Conservation (phyloP, 805 yeast species). For the Lipomyces japonicus region DNA sequence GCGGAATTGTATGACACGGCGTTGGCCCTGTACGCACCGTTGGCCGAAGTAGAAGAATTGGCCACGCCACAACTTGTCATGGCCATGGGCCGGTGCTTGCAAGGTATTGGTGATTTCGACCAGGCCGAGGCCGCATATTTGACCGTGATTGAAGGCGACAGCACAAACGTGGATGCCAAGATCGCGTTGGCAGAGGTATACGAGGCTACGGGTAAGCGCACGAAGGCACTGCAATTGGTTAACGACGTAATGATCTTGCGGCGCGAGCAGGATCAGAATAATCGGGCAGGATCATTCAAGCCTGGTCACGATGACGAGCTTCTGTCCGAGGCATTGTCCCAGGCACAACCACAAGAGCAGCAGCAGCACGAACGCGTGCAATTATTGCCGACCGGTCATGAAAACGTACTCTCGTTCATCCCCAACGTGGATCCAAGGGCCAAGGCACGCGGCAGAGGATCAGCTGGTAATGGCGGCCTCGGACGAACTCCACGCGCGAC, state of each 20-base stretch:
- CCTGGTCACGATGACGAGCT: slow-evolving; percentile 1
- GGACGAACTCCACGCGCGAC: slow-evolving; percentile 4
- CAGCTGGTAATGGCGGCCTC: slow-evolving; percentile 3
- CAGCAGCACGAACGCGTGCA: neutral
- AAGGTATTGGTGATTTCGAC: slow-evolving; percentile 65
- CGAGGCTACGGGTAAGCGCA: slow-evolving; percentile 41
- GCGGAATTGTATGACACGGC: slow-evolving; percentile 75
- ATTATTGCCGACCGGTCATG: neutral
- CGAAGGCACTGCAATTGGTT: slow-evolving; percentile 36
- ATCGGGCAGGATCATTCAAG: neutral
- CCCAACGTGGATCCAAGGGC: slow-evolving; percentile 15
- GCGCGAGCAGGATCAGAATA: slow-evolving; percentile 24
- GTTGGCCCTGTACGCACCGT: slow-evolving; percentile 55
- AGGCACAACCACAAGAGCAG: neutral
- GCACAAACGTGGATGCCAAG: slow-evolving; percentile 62
- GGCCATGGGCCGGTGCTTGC: slow-evolving; percentile 71
- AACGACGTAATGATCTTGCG: slow-evolving; percentile 31
- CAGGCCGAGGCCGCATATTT: slow-evolving; percentile 60
- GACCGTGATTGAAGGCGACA: slow-evolving; percentile 45
- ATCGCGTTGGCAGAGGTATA: slow-evolving; percentile 78
- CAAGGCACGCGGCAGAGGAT: neutral
- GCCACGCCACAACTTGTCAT: slow-evolving; percentile 41
- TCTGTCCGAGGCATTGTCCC: neutral
- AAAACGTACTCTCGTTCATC: slow-evolving; percentile 18
- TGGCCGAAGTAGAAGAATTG: slow-evolving; percentile 52